A percentile compares a stretch with the other conserved stretches of the same genome.
These are phyloP conservation scores for Canariomyces notabilis DNA, from an alignment of 2,329 filamentous ascomycete species.

Conservation along the genomic window DNA sequence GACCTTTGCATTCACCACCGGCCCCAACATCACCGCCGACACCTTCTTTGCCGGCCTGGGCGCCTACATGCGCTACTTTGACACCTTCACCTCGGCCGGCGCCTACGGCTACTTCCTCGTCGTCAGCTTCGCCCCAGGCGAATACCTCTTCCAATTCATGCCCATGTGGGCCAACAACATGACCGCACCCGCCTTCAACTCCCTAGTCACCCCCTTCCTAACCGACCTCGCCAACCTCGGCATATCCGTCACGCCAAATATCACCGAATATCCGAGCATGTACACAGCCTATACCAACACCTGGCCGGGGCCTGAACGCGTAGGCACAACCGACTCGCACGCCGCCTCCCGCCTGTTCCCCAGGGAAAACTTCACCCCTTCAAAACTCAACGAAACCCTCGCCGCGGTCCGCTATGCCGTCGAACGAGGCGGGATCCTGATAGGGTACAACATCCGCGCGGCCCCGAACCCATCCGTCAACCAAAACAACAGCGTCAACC, in stretches of 20 bases:
- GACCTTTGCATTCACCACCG: constrained; percentile 32
- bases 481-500: constrained; percentile 41
- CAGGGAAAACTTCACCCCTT: constrained; percentile 24
- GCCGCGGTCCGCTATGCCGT: constrained; percentile 35
- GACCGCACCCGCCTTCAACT: constrained; percentile 20
- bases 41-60: constrained; percentile 29
- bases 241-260: constrained; percentile 22
- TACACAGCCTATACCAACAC: constrained; percentile 44
- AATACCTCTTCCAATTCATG: constrained; percentile 25
- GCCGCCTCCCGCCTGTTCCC: constrained; percentile 30
- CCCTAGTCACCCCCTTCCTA: constrained; percentile 25
- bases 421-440: constrained; percentile 37
- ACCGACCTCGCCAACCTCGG: constrained; percentile 24
- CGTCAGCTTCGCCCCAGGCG: constrained; percentile 9
- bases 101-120: constrained; percentile 32
- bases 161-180: constrained; percentile 27
- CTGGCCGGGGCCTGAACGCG: constrained; percentile 36
- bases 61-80: constrained; percentile 29
- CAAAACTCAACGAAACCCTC: constrained; percentile 33
- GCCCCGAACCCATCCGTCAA: constrained; percentile 27
- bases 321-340: constrained; percentile 28
- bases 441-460: constrained; percentile 37
- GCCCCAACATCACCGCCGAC: constrained; percentile 45
- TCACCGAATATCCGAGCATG: constrained; percentile 33
- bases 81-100: constrained; percentile 27